These are phyloP conservation scores for Phlyctochytrium planicorne DNA, from an alignment of 192 early-diverging fungal species.

Conservation along the genomic window DNA sequence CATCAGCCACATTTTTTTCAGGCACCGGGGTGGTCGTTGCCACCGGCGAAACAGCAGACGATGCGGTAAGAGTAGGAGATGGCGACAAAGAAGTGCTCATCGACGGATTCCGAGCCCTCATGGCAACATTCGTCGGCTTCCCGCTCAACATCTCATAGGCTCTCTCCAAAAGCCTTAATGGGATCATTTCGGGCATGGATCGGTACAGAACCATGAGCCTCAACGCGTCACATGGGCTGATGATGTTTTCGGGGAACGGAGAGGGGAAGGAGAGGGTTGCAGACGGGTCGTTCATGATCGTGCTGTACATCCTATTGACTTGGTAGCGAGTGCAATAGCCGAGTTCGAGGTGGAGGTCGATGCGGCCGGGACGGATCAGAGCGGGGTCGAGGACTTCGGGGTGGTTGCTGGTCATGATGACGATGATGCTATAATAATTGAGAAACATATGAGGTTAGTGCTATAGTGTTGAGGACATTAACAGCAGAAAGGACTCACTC, in stretches of 20 bases:
- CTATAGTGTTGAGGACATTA: too few relatives aligned
- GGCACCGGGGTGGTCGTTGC: neutral
- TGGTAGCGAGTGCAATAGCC: constrained; percentile 63
- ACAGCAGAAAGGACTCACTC: too few relatives aligned
- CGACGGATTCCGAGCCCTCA: constrained; percentile 16
- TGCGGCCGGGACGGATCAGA: constrained; percentile 60
- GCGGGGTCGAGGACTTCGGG: constrained; percentile 61
- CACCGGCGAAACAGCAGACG: neutral
- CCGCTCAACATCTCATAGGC: constrained; percentile 20
- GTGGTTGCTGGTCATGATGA: constrained; percentile 70
- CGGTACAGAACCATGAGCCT: constrained; percentile 58
- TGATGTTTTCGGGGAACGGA: constrained; percentile 46
- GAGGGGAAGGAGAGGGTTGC: constrained; percentile 25
- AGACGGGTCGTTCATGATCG: constrained; percentile 37
- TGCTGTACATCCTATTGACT: constrained; percentile 48
- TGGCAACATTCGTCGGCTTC: constrained; percentile 19
- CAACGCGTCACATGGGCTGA: constrained; percentile 67
- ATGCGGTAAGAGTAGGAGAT: neutral
- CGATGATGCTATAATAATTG: too few relatives aligned
- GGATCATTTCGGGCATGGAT: constrained; percentile 27
- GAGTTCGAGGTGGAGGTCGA: constrained; percentile 63
- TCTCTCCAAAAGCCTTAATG: constrained; percentile 29
- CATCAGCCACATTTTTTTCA: neutral
- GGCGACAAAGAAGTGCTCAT: neutral
- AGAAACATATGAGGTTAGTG: too few relatives aligned